Evolutionary conservation across 176 grass and related monocot genomes (phyloP), one percentile per base, ranked within the genome.

Genomic region (Musa troglodytarum): DNA sequence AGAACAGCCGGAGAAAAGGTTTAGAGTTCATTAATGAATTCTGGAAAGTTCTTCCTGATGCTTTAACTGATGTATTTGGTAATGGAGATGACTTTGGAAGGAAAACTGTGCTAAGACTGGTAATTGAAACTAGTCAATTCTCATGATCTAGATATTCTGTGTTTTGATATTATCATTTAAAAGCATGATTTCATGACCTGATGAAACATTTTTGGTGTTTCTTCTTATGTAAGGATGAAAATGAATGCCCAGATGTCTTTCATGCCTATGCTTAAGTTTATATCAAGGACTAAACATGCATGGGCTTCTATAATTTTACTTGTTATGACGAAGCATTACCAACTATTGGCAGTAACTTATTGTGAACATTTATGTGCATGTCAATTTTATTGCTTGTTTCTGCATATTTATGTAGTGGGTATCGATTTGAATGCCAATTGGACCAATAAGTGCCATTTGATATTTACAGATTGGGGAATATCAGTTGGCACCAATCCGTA

Each of bases 11-110:
- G 68, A 85, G 85, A 53, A 89, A 90, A 51, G 82, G 82, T 49
- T 61, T 73, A 22, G 88, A 89, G 69, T 97, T 93, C 78, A 87
- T 93, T 74, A 78, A 77, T 55, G 93, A 97, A 68, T 97, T 97
- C 63, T 89, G 83, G 86, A 89, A 82, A 66, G 88, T 97, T 79
- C 82, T 93, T 73, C 88, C 90, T 8, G 29, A 66, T 71, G 93
- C 93, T 53, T 83, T 97, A 73, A 64, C 81, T 77, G 86, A 85
- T 83, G 84, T 90, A 53, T 79, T 87, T 70, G 75, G 49, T 53
- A 83, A 81, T 0, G 88, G 82, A 6, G 90, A 76, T 57, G 88
- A 88, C 28, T 83, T 79, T 85, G 90, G 83, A 58, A 76, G 86
- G 49, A 85, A 72, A 58, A 71, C 89, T 68, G 81, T 86, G 10